Base-by-base conservation (phyloP, 2,329 filamentous ascomycete species). In the Dissoconium aciculare region DNA sequence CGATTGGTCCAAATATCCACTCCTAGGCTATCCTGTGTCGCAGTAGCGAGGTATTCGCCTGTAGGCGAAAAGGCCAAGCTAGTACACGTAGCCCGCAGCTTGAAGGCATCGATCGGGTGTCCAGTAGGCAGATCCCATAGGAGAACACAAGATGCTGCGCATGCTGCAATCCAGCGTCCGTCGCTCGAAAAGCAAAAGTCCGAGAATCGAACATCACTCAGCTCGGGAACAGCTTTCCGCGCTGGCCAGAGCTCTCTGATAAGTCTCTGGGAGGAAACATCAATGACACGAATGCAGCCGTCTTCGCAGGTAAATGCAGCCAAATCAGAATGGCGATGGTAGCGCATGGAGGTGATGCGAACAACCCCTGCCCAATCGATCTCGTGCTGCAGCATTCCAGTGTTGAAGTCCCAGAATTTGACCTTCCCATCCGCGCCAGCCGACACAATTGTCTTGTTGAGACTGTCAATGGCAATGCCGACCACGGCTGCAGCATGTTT, bases 1-100 rank as follows among this genome's bases (percentile, higher is more conserved):
- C 81, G 81, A 57, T 98, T 98, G 13, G 82, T 94, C 87, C 89
- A 98, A 28, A 98, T 71, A 43, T 82, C 77, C n/a, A 98, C 77
- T 9, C 89, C 89, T 1, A 93, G 69, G 40, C 77, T 74, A 34
- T 78, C 79, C 32, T 83, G 73, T 31, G 84, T 75, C 0, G 84
- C 78, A 3, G 85, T 89, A 3, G 89, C 89, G n/a, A 98, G 68
- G 46, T 84, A 95, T 49, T 98, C 89, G 10, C 87, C 89, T 0
- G 83, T 92, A 1, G 67, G 66, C 0, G 89, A 93, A 63, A 95
- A 92, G 5, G 85, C 74, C 9, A 98, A 63, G 2, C 83, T 77
- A 11, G 75, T 89, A 53, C 85, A 93, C 8, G 77, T 74, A 32
- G 69, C 78, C 33, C 75, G 72, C 4, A 91, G 69, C 35, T 74